phyloP scores from a whole-genome alignment of 805 yeast species.

The Cyberlindnera saturnus region DNA sequence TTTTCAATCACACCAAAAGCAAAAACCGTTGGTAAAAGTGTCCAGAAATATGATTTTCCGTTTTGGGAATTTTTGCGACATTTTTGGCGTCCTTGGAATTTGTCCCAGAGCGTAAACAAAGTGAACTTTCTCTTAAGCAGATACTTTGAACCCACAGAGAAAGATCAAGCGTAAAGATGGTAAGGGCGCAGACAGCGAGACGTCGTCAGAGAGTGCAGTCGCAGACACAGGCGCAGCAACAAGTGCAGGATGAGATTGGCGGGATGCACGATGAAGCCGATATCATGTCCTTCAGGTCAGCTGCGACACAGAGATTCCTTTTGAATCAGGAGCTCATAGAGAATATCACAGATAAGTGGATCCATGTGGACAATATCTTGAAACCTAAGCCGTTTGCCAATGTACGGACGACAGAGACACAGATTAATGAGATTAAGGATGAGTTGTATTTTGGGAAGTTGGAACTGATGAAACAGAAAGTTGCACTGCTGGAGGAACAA shows the following conservation, averaged over 20 bases:
- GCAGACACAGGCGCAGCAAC: slow-evolving; percentile 11
- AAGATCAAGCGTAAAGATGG: slow-evolving; percentile 10
- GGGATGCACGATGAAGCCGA: slow-evolving; percentile 47
- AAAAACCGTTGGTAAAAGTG: no score
- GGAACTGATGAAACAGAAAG: slow-evolving; percentile 18
- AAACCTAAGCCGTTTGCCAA: slow-evolving; percentile 31
- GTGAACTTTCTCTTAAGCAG: no score
- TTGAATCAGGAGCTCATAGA: slow-evolving; percentile 46
- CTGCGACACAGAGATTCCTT: slow-evolving; percentile 37
- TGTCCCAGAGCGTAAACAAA: no score
- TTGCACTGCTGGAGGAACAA: slow-evolving; percentile 14
- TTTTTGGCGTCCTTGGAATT: no score
- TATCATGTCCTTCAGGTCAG: slow-evolving; percentile 41
- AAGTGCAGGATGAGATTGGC: slow-evolving; percentile 18
- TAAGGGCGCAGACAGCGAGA: slow-evolving; percentile 19
- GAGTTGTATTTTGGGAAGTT: slow-evolving; percentile 23
- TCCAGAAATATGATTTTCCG: no score
- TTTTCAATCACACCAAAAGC: no score
- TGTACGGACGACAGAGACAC: slow-evolving; percentile 12
- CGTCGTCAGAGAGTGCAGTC: slow-evolving; percentile 20
- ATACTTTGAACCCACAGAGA: no score
- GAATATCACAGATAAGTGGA: slow-evolving; percentile 38
- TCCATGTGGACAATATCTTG: slow-evolving; percentile 39
- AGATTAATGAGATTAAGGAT: slow-evolving; percentile 9
- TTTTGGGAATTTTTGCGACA: no score